phyloP scores from a whole-genome alignment of 257 asterid species.

The Gentiana dahurica region DNA sequence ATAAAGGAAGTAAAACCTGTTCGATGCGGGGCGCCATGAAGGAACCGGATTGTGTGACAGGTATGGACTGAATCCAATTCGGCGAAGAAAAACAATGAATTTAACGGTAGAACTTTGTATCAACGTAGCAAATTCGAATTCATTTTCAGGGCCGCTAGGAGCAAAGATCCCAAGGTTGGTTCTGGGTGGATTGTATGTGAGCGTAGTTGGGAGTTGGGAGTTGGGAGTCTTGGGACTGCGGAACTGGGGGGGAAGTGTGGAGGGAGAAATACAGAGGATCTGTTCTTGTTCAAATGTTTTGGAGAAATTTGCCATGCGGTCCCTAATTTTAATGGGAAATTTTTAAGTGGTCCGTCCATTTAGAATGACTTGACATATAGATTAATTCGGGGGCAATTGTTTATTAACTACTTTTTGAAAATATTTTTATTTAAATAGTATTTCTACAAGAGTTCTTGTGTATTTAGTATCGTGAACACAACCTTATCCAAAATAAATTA shows the following conservation, averaged over 20 bases:
- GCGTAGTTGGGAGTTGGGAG: too few relatives aligned
- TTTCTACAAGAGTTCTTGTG: too few relatives aligned
- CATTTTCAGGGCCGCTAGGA: constrained; percentile 1
- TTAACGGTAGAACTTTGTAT: neutral
- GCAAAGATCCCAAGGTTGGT: neutral
- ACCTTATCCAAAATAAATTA: too few relatives aligned
- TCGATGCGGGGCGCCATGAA: constrained; percentile 32
- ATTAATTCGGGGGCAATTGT: too few relatives aligned
- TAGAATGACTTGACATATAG: too few relatives aligned
- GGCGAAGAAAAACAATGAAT: neutral
- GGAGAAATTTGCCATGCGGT: constrained; percentile 4
- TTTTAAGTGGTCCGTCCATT: too few relatives aligned
- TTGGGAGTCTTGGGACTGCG: too few relatives aligned
- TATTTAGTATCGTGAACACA: too few relatives aligned
- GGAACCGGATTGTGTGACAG: neutral
- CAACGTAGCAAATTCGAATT: neutral
- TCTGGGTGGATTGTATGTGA: too few relatives aligned
- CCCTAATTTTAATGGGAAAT: neutral
- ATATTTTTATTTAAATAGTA: too few relatives aligned
- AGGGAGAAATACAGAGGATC: neutral
- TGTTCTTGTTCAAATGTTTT: constrained; percentile 11
- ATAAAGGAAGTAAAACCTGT: constrained; percentile 31
- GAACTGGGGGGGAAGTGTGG: neutral
- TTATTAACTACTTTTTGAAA: too few relatives aligned
- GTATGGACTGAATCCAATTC: neutral